Conservation (phyloP, 163 green algal genomes). For the Chlorella variabilis region DNA sequence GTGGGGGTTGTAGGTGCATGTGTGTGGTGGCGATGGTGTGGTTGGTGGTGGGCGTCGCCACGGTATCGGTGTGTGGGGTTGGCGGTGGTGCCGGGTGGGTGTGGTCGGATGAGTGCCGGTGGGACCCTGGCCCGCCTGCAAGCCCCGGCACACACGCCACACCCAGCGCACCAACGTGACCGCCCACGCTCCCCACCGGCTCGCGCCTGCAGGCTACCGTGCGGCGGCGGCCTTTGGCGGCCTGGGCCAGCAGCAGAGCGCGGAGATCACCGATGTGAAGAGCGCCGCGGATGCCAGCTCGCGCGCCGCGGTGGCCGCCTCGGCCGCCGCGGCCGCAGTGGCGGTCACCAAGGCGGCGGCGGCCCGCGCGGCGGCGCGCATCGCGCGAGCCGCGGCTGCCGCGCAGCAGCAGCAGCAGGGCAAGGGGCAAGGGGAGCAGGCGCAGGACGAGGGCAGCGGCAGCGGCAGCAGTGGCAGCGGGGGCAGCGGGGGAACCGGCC, state of each 20-base stretch:
- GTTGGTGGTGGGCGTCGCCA: not conserved
- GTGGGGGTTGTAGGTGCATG: not conserved
- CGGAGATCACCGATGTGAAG: slow-evolving; percentile 72
- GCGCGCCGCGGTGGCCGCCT: slow-evolving; percentile 85
- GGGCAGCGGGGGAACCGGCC: no score
- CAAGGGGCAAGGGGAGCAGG: not conserved
- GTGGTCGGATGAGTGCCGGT: no score
- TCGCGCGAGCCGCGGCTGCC: slow-evolving; percentile 14
- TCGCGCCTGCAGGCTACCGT: slow-evolving; percentile 24
- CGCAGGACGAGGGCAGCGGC: not conserved
- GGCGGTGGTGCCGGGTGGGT: no score
- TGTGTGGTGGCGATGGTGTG: not conserved
- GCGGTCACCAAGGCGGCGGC: slow-evolving; percentile 91
- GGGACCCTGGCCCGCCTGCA: no score
- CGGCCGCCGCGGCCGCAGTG: slow-evolving; percentile 83
- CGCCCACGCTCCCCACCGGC: not conserved
- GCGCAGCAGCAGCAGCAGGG: not conserved
- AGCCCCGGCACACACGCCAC: no score
- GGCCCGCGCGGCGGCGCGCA: slow-evolving; percentile 65
- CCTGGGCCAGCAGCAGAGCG: not conserved
- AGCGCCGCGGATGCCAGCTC: slow-evolving; percentile 85
- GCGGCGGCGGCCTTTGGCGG: slow-evolving; percentile 1
- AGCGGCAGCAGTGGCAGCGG: not conserved
- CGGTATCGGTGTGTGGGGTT: not conserved
- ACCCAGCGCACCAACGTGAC: no score